phyloP scores from a whole-genome alignment of 164 flowering plant species.

The Amborella trichopoda region DNA sequence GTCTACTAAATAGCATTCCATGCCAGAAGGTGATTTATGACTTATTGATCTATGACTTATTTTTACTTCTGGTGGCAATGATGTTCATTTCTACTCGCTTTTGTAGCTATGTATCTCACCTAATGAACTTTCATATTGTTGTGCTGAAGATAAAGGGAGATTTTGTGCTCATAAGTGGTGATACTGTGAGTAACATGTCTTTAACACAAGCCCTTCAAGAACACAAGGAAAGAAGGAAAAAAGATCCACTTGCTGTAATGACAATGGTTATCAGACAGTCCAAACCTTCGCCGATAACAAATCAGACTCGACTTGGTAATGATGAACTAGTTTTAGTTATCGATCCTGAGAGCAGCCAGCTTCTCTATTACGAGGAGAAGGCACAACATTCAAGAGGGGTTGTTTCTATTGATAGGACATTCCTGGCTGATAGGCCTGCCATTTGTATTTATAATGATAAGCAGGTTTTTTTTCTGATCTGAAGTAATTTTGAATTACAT shows the following conservation, averaged over 20 bases:
- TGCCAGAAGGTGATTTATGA: no score
- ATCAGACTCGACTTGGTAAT: slow-evolving; percentile 81
- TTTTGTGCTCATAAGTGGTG: slow-evolving; percentile 85
- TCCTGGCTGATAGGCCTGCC: slow-evolving; percentile 50
- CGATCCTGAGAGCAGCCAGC: slow-evolving; percentile 75
- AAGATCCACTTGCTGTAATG: slow-evolving; percentile 80
- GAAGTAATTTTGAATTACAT: not conserved
- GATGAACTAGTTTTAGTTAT: slow-evolving; percentile 90
- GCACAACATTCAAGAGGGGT: slow-evolving; percentile 40
- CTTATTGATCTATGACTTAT: no score
- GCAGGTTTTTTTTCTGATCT: slow-evolving; percentile 38
- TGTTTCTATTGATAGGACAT: slow-evolving; percentile 51
- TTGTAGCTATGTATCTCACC: not conserved
- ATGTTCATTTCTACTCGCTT: no score
- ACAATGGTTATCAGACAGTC: slow-evolving; percentile 86
- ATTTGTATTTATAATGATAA: slow-evolving; percentile 64
- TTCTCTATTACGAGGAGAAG: slow-evolving; percentile 77
- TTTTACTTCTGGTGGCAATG: no score
- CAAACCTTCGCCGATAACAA: slow-evolving; percentile 61
- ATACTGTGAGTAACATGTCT: slow-evolving; percentile 94
- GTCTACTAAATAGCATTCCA: no score
- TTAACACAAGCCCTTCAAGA: slow-evolving; percentile 66
- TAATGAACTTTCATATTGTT: slow-evolving; percentile 2
- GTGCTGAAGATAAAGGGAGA: slow-evolving; percentile 72
- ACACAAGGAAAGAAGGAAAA: slow-evolving; percentile 78